These are phyloP conservation scores for Cicer judaicum DNA, from an alignment of 306 rosid species.

Conservation along the genomic window DNA sequence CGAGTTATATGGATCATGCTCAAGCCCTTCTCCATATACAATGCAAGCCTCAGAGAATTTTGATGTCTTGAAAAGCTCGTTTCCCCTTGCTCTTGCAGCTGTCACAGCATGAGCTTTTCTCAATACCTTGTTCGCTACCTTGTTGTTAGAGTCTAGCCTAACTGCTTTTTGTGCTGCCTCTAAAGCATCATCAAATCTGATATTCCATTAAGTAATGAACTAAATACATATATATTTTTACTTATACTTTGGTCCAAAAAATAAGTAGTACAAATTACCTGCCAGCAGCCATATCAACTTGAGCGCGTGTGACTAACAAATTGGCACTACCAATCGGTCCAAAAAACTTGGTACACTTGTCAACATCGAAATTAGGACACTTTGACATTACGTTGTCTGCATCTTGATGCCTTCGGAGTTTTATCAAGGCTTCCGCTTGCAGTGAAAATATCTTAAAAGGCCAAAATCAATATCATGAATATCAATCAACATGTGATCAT, in stretches of 20 bases:
- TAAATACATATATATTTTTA: too few species aligned
- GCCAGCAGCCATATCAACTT: constrained; percentile 69
- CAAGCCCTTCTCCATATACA: constrained; percentile 84
- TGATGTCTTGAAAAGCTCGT: constrained; percentile 70
- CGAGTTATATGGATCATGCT: constrained; percentile 67
- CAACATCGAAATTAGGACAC: constrained; percentile 69
- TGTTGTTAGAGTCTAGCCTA: constrained; percentile 69
- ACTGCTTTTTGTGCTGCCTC: constrained; percentile 65
- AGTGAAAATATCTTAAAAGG: constrained; percentile 65
- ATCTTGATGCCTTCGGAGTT: constrained; percentile 77
- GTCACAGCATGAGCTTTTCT: constrained; percentile 57
- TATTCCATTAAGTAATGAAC: neutral
- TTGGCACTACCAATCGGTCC: constrained; percentile 77
- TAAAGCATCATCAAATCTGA: constrained; percentile 79
- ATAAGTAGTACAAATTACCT: constrained; percentile 55
- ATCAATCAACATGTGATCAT: neutral
- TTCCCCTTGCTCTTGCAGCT: constrained; percentile 72
- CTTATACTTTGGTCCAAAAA: neutral
- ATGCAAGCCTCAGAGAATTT: constrained; percentile 73
- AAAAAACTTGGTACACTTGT: constrained; percentile 69
- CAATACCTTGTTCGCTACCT: constrained; percentile 56
- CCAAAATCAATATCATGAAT: constrained; percentile 14
- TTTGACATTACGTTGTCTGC: constrained; percentile 71
- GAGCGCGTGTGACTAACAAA: constrained; percentile 68
- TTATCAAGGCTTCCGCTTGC: constrained; percentile 84